Evolutionary conservation across 371 early-diverging fungal species (phyloP).

Genomic region (Nosema muscidifuracis): DNA sequence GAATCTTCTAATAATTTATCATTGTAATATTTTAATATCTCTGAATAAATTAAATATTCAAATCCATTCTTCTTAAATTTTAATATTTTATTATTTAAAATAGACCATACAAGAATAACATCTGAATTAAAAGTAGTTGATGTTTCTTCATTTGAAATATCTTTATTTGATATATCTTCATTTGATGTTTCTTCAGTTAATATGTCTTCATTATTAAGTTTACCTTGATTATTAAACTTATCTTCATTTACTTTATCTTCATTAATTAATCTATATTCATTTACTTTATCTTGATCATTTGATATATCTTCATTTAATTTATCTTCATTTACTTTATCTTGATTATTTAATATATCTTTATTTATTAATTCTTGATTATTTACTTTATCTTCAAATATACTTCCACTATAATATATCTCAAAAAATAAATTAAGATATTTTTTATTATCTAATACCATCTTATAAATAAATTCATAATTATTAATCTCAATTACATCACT

Average conservation of each 20-base stretch:
- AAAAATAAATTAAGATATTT: background rate
- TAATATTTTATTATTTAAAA: background rate
- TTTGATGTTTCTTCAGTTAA: too few species aligned
- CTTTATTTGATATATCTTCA: too few species aligned
- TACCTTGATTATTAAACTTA: too few species aligned
- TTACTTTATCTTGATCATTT: background rate
- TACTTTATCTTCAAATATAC: background rate
- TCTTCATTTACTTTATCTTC: too few species aligned
- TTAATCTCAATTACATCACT: background rate
- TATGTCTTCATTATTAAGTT: too few species aligned
- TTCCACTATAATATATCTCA: background rate
- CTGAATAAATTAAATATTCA: background rate
- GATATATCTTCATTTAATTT: background rate
- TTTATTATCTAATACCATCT: background rate
- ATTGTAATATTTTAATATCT: background rate
- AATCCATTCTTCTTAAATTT: background rate
- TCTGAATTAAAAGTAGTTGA: too few species aligned
- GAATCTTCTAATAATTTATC: too few species aligned
- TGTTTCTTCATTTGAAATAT: too few species aligned
- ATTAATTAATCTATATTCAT: too few species aligned
- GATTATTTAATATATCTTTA: too few species aligned
- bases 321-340: too few species aligned
- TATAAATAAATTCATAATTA: conserved; percentile 15
- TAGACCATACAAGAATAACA: background rate
- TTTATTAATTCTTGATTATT: too few species aligned